These are phyloP conservation scores for Colletotrichum lindemuthianum DNA, from an alignment of 2,329 filamentous ascomycete species.

Conservation along the genomic window DNA sequence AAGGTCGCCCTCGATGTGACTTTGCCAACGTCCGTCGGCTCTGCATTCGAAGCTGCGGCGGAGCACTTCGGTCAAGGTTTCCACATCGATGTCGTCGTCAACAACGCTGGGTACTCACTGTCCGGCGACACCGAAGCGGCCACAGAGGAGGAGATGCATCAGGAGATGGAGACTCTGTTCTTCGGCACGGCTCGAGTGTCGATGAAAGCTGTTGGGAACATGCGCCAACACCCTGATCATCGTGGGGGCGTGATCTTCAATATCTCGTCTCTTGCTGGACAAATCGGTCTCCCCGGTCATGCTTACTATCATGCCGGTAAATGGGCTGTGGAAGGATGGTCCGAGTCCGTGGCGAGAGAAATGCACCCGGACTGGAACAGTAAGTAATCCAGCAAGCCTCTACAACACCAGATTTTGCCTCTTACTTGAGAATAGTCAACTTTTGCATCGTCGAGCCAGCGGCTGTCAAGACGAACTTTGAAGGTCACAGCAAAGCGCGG, in stretches of 20 bases:
- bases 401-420: not conserved
- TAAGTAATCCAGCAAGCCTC: not conserved
- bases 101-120: conserved; percentile 45
- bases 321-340: conserved; percentile 40
- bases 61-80: conserved; percentile 44
- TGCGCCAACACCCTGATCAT: conserved; percentile 45
- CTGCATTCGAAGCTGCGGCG: conserved; percentile 46
- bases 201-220: conserved; percentile 47
- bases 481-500: conserved; percentile 35
- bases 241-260: conserved; percentile 41
- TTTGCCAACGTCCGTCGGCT: conserved; percentile 47
- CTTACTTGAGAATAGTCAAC: conserved; percentile 36
- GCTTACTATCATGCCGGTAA: conserved; percentile 40
- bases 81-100: conserved; percentile 46
- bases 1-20: conserved; percentile 61
- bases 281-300: conserved; percentile 37
- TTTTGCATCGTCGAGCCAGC: conserved; percentile 55
- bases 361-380: conserved; percentile 40
- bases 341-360: conserved; percentile 38
- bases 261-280: conserved; percentile 37
- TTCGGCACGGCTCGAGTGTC: conserved; percentile 54
- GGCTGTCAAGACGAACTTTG: conserved; percentile 50
- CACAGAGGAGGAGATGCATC: conserved; percentile 38
- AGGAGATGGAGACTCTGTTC: conserved; percentile 55
- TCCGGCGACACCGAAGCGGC: conserved; percentile 44